Evolutionary conservation across 2,329 filamentous ascomycete genomes (phyloP).

Genomic region (Trichophyton schoenleinii): DNA sequence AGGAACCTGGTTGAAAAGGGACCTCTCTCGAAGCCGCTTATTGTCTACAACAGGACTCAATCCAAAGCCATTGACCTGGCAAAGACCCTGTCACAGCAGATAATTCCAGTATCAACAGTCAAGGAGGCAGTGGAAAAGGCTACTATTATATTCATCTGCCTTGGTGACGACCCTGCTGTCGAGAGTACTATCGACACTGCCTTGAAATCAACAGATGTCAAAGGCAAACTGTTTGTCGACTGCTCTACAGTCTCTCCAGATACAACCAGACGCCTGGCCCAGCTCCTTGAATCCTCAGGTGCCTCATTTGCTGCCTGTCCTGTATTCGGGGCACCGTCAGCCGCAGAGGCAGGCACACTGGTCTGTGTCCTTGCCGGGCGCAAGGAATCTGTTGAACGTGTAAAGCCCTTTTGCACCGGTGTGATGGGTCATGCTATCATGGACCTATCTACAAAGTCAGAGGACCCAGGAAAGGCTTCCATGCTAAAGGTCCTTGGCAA

Average conservation of each 20-base stretch:
- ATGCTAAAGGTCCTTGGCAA: conserved; percentile 76
- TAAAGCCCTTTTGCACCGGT: conserved; percentile 58
- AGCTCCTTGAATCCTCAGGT: conserved; percentile 45
- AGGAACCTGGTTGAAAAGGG: conserved; percentile 74
- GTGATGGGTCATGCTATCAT: conserved; percentile 59
- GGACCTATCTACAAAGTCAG: conserved; percentile 48
- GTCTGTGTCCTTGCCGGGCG: conserved; percentile 62
- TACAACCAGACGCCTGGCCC: conserved; percentile 55
- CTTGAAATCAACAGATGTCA: conserved; percentile 41
- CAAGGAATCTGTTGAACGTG: conserved; percentile 45
- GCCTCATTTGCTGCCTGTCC: conserved; percentile 64
- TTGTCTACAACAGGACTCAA: conserved; percentile 68
- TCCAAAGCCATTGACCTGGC: conserved; percentile 53
- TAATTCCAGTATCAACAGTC: conserved; percentile 51
- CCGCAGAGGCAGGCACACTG: conserved; percentile 51
- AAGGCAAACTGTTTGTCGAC: conserved; percentile 69
- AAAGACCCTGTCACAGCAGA: conserved; percentile 46
- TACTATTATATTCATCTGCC: conserved; percentile 69
- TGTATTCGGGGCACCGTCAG: conserved; percentile 32
- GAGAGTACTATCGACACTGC: conserved; percentile 48
- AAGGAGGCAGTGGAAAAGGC: conserved; percentile 53
- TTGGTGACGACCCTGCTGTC: conserved; percentile 66
- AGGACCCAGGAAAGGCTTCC: conserved; percentile 56
- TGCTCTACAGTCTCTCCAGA: conserved; percentile 82
- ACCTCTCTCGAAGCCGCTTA: conserved; percentile 54